Conservation (phyloP, 2,329 filamentous ascomycete genomes). For the Fusarium anguioides region DNA sequence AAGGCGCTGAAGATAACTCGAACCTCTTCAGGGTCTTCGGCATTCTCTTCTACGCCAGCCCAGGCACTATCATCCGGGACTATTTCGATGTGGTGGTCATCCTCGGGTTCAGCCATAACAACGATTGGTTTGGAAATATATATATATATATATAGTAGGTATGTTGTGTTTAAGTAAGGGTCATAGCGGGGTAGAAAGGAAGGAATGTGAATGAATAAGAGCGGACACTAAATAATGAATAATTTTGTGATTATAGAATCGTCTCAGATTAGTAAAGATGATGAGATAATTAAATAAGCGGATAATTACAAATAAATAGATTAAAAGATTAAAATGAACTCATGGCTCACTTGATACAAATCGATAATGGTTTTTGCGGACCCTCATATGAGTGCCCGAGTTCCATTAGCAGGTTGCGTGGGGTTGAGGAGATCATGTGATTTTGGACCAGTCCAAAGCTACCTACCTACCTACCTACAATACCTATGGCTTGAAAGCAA, state of each 20-base stretch:
- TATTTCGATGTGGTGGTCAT: constrained; percentile 33
- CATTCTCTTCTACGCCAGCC: constrained; percentile 71
- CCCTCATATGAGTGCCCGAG: constrained; percentile 3
- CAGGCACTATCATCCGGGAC: constrained; percentile 58
- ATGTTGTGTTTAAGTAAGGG: constrained; percentile 18
- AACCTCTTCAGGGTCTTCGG: constrained; percentile 82
- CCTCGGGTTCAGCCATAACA: constrained; percentile 34
- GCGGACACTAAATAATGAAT: background rate
- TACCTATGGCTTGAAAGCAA: background rate
- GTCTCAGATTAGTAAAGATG: background rate
- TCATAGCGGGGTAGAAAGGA: constrained; percentile 28
- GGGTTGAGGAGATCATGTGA: constrained; percentile 38
- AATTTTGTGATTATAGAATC: background rate
- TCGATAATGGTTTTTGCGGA: constrained; percentile 26
- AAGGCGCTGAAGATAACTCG: constrained; percentile 83
- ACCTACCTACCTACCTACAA: background rate
- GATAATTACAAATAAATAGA: background rate
- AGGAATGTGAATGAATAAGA: background rate
- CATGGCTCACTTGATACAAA: constrained; percentile 16
- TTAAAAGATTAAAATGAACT: constrained; percentile 3
- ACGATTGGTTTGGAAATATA: constrained; percentile 11
- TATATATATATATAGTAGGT: no score
- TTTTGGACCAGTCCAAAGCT: constrained; percentile 10
- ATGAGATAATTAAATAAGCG: background rate
- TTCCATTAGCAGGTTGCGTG: no score